phyloP scores from a whole-genome alignment of 2,329 filamentous ascomycete species.

The Eurotiales sp. region DNA sequence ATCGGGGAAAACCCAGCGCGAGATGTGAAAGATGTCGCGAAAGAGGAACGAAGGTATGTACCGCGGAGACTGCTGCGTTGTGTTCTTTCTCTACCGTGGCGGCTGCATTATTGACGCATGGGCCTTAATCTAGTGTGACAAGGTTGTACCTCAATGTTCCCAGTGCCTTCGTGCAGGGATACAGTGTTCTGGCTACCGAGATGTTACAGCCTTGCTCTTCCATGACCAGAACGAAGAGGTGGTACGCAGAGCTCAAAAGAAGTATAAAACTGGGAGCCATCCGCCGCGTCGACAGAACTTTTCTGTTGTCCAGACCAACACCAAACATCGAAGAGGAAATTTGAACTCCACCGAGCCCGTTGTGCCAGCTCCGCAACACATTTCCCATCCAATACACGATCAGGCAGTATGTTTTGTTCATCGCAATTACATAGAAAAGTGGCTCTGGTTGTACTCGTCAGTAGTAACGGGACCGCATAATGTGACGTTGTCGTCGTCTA shows the following conservation, averaged over 20 bases:
- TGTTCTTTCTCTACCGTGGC: too few species aligned
- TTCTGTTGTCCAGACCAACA: too few species aligned
- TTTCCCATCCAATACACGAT: slow-evolving; percentile 10
- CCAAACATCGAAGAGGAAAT: too few species aligned
- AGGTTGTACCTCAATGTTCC: slow-evolving; percentile 12
- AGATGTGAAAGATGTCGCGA: slow-evolving; percentile 16
- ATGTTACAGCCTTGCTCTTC: not conserved
- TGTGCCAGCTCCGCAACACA: not conserved
- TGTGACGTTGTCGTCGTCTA: slow-evolving; percentile 7
- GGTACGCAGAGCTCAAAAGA: slow-evolving; percentile 7
- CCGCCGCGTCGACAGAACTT: too few species aligned
- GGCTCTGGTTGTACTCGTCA: slow-evolving; percentile 5
- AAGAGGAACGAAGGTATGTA: slow-evolving; percentile 15
- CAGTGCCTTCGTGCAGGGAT: slow-evolving; percentile 13
- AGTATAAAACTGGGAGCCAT: not conserved
- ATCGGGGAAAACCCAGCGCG: slow-evolving; percentile 16
- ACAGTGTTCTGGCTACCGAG: slow-evolving; percentile 16
- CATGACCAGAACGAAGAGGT: slow-evolving; percentile 14
- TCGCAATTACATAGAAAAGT: slow-evolving; percentile 12
- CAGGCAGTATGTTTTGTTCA: slow-evolving; percentile 11
- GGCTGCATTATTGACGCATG: too few species aligned
- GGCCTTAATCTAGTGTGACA: slow-evolving; percentile 16
- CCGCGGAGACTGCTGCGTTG: not conserved
- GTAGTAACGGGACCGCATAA: not conserved
- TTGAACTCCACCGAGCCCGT: too few species aligned